Percentiles rank a stretch among this genome's conserved stretches.
Conservation (phyloP, 768 basidiomycete genomes). For the Lanmaoa pseudosensibilis region DNA sequence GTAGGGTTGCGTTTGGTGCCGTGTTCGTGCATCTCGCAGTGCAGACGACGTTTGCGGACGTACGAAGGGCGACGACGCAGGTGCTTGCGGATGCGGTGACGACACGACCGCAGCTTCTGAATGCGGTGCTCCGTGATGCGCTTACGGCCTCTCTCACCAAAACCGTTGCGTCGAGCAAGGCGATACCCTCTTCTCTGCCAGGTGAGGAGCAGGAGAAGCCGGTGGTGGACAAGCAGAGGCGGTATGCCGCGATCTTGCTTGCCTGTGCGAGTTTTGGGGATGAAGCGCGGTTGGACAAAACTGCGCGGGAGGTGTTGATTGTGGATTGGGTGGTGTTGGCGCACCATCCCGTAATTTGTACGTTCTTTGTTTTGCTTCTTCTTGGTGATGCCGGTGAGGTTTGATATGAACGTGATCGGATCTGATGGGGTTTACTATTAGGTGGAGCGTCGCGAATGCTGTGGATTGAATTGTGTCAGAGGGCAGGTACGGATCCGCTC, state of each 20-base stretch:
- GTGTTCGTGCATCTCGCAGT: constrained; percentile 69
- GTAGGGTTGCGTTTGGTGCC: constrained; percentile 61
- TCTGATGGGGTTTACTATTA: constrained; percentile 2
- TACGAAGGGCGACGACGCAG: constrained; percentile 48
- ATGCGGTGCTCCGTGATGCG: constrained; percentile 59
- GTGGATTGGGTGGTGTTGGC: constrained; percentile 62
- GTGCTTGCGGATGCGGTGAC: constrained; percentile 42
- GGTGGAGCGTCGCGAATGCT: constrained; percentile 19
- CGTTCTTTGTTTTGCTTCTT: constrained; percentile 19
- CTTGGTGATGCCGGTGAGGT: background rate
- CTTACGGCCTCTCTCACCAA: constrained; percentile 48
- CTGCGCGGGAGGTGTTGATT: constrained; percentile 46
- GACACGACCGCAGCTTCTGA: constrained; percentile 48
- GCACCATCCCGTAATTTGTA: constrained; percentile 70
- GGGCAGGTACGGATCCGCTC: constrained; percentile 64
- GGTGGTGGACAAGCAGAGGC: constrained; percentile 48
- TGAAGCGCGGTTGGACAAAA: constrained; percentile 40
- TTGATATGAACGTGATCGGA: background rate
- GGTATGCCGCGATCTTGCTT: constrained; percentile 53
- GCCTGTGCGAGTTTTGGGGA: constrained; percentile 46
- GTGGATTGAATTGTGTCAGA: constrained; percentile 85
- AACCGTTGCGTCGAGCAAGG: constrained; percentile 24
- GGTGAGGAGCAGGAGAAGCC: constrained; percentile 40
- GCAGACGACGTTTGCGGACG: constrained; percentile 53
- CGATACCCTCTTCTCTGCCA: constrained; percentile 5